Base-by-base conservation (phyloP, 1,284 basidiomycete genomes). In the Leccinum subrobustum region DNA sequence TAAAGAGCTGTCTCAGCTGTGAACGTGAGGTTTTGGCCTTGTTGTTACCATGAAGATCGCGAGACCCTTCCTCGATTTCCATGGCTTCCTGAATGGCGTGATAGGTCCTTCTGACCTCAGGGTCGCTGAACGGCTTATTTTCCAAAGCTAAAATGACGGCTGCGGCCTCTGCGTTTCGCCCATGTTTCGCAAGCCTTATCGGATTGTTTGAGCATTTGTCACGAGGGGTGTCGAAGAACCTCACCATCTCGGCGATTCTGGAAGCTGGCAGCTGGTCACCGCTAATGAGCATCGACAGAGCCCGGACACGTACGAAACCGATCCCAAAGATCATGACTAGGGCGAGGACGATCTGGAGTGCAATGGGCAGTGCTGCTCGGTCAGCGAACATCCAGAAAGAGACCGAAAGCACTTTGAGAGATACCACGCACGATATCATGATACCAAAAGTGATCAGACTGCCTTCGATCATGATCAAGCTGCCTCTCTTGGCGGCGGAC, bases 391-490 rank as follows among this genome's bases (percentile, higher is more conserved):
- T 35, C 20, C 39, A 53, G 14, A 51, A 33, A 39, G 39, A 42
- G 39, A 42, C 5, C 1, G 6, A 8, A 39, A 7, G 23, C 6
- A 0, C 39, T 7, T 18, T 44, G 9, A 18, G 12, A n/a, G 47
- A 65, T 20, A 0, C 18, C 74, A 81, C 83, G 75, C 64, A 85
- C 82, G 85, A 84, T 60, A 89, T 74, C 82, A 87, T 88, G 67
- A 89, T 83, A 62, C 88, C 88, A 65, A 87, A 85, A 3, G 86
- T 84, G 60, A 90, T 88, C 3, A 90, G 75, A 67, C 81, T 83
- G 4, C 87, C 85, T 74, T 89, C 87, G 50, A 89, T 77, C 80
- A 87, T 86, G 51, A 89, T 88, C 59, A 88, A 78, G 61, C 82
- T 81, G 20, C 88, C 88, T 60, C 88, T 77, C 64, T 81, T 81